Evolutionary conservation across 805 yeast genomes (phyloP), one percentile per base, ranked within the genome.

Genomic region (Wickerhamiella azyma): DNA sequence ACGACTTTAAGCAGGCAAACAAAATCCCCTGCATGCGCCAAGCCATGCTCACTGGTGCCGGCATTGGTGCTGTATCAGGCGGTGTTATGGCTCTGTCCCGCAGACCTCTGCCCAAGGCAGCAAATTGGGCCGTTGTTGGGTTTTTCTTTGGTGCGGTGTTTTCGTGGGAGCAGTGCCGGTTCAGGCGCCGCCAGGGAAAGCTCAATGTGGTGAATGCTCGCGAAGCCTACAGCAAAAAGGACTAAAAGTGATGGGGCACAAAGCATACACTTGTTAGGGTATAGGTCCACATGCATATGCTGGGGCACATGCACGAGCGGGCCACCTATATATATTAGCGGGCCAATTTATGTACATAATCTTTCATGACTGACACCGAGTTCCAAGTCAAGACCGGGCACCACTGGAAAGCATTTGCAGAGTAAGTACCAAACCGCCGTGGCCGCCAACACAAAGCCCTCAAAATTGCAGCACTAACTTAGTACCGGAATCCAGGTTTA

Each of bases 121-220:
- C 75, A 13, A 84, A 88, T 58, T 88, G 96, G 95, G 79, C 80
- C 9, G 69, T 83, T 43, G 81, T 82, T 33, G 94, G 92, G 2
- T 75, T 85, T 52, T 63, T 83, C 47, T 59, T 85, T 17, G 96
- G 96, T 0, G 77, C 84, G 39, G 70, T 83, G 0, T 77, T 83
- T 24, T 84, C 94, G 1, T 88, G 95, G 95, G 96, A 88, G 59
- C 94, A 85, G 63, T 88, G 97, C 61, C 70, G 94, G 48, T 69
- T 76, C 41, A 70, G 76, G 40, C 70, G 94, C 60, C 70, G 79
- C 56, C 73, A 75, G 51, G 76, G 82, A 46, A 71, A 76, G 59
- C 72, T 74, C 50, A 77, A 79, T 48, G 80, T 88, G 41, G 77
- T 75, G 48, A 63, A 73, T 56, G 94, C 94, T 0, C 78, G 76